Evolutionary conservation across 2,329 filamentous ascomycete genomes (phyloP).

Genomic region (Mollisia scopiformis): DNA sequence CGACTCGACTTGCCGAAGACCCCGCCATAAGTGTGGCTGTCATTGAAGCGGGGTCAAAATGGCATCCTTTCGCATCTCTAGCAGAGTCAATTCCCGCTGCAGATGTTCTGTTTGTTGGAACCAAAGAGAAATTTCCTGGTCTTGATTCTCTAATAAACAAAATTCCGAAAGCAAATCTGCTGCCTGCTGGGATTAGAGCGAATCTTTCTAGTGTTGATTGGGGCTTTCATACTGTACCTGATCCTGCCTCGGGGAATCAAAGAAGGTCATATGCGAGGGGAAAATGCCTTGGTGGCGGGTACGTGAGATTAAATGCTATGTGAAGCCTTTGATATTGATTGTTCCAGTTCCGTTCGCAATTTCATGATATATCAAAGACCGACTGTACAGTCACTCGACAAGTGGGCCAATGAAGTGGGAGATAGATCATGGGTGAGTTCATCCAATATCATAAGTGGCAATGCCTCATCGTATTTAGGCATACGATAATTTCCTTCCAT

Average conservation of each 20-base stretch:
- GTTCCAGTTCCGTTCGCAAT: slow-evolving; percentile 34
- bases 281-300: slow-evolving; percentile 39
- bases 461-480: slow-evolving; percentile 32
- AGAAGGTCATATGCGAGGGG: slow-evolving; percentile 35
- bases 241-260: slow-evolving; percentile 16
- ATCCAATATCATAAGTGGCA: too few species aligned
- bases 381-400: slow-evolving; percentile 35
- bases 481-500: slow-evolving; percentile 49
- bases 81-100: slow-evolving; percentile 2
- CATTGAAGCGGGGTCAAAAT: slow-evolving; percentile 17
- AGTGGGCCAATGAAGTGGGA: slow-evolving; percentile 45
- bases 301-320: background rate
- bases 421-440: slow-evolving; percentile 41
- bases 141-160: too few species aligned
- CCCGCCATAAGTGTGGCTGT: slow-evolving; percentile 16
- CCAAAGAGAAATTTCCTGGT: slow-evolving; percentile 5
- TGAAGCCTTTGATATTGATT: background rate
- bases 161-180: too few species aligned
- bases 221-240: slow-evolving; percentile 14
- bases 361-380: slow-evolving; percentile 32
- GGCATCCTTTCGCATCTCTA: background rate
- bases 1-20: slow-evolving; percentile 17
- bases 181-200: too few species aligned
- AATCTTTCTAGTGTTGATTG: too few species aligned
- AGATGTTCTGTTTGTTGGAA: slow-evolving; percentile 1